These are phyloP conservation scores for Balansia obtecta DNA, from an alignment of 2,329 filamentous ascomycete genomes.

Conservation along the genomic window DNA sequence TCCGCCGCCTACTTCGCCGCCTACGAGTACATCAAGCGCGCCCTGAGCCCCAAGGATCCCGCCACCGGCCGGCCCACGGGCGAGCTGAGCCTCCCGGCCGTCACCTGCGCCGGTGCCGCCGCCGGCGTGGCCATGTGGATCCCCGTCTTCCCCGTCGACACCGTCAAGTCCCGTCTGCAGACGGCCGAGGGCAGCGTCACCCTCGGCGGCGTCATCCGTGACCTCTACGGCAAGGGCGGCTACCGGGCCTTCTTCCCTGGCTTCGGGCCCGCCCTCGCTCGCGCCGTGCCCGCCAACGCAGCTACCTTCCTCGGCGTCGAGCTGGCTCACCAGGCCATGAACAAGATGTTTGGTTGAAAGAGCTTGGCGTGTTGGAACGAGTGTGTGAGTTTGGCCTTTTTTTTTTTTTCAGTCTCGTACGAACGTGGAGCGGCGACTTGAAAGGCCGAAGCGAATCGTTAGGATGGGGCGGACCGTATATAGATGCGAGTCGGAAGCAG, in stretches of 20 bases:
- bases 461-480: background rate
- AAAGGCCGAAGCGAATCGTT: background rate
- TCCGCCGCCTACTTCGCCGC: slow-evolving; percentile 93
- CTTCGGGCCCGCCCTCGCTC: slow-evolving; percentile 80
- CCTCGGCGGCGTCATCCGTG: slow-evolving; percentile 64
- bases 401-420: background rate
- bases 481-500: background rate
- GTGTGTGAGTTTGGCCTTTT: background rate
- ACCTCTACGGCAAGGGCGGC: slow-evolving; percentile 75
- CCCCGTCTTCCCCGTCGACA: slow-evolving; percentile 94
- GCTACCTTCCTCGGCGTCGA: slow-evolving; percentile 87
- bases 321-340: slow-evolving; percentile 72
- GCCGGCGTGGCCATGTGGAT: slow-evolving; percentile 99
- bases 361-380: background rate
- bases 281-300: slow-evolving; percentile 91
- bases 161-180: slow-evolving; percentile 88
- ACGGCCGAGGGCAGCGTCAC: slow-evolving; percentile 78
- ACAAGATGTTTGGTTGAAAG: slow-evolving; percentile 48
- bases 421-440: no score
- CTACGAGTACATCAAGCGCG: slow-evolving; percentile 90
- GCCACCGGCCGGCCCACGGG: slow-evolving; percentile 59
- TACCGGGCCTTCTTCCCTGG: slow-evolving; percentile 93
- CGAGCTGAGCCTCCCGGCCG: slow-evolving; percentile 66
- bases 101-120: slow-evolving; percentile 76
- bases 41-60: slow-evolving; percentile 70